These are phyloP conservation scores for Cytospora chrysosperma DNA, from an alignment of 2,329 filamentous ascomycete genomes.

Conservation along the genomic window DNA sequence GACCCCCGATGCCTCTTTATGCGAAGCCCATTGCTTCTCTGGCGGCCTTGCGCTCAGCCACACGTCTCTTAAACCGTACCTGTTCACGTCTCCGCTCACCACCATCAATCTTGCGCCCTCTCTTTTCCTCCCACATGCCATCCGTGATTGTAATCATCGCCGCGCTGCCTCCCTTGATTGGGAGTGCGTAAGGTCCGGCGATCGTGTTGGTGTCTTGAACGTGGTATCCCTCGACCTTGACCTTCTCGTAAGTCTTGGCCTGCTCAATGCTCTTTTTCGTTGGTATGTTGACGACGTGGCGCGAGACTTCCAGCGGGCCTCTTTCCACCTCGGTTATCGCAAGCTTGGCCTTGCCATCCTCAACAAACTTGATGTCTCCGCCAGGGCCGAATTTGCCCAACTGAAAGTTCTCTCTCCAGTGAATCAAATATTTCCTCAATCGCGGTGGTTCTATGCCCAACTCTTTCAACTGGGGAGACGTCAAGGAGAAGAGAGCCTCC, in stretches of 20 bases:
- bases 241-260: conserved; percentile 40
- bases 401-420: conserved; percentile 84
- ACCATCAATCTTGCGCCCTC: conserved; percentile 90
- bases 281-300: conserved; percentile 57
- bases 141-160: conserved; percentile 72
- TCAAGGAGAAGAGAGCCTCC: conserved; percentile 84
- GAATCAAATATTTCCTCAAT: conserved; percentile 76
- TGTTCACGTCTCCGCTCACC: conserved; percentile 88
- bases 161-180: conserved; percentile 62
- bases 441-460: conserved; percentile 85
- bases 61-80: conserved; percentile 81
- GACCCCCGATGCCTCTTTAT: neutral
- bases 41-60: conserved; percentile 72
- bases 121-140: conserved; percentile 88
- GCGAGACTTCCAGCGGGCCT: conserved; percentile 42
- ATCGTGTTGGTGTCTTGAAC: conserved; percentile 69
- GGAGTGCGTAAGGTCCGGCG: conserved; percentile 70
- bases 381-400: conserved; percentile 76
- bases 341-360: conserved; percentile 52
- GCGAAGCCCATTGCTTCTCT: conserved; percentile 36
- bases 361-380: conserved; percentile 75
- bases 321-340: conserved; percentile 42
- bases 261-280: conserved; percentile 41
- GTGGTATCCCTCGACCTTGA: conserved; percentile 62
- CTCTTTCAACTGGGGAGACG: conserved; percentile 73